phyloP scores from a whole-genome alignment of 768 basidiomycete species.

The Mycena belliarum region DNA sequence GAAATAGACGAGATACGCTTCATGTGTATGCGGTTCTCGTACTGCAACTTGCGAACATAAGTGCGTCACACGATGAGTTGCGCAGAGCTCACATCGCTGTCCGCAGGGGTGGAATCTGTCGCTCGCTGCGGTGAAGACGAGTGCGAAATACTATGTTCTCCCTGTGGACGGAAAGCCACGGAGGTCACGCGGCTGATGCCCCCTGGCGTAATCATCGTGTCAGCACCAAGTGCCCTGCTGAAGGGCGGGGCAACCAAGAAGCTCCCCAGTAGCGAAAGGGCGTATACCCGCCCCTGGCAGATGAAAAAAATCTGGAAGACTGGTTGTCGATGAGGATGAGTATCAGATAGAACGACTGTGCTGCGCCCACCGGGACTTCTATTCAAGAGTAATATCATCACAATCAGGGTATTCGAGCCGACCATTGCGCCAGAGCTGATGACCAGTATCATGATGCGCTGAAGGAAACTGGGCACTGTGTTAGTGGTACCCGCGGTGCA shows the following conservation, averaged over 20 bases:
- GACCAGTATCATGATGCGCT: not conserved
- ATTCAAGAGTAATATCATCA: not conserved
- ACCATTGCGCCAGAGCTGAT: not conserved
- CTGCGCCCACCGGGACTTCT: not conserved
- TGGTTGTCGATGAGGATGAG: not conserved
- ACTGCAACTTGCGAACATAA: too few species aligned
- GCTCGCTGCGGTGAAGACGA: not conserved
- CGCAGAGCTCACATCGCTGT: too few species aligned
- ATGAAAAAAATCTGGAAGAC: not conserved
- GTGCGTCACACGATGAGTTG: too few species aligned
- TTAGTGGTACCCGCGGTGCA: not conserved
- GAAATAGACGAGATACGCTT: too few species aligned
- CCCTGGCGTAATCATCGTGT: not conserved
- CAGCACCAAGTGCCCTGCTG: not conserved
- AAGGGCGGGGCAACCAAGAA: not conserved
- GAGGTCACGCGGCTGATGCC: not conserved
- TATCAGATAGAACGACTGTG: not conserved
- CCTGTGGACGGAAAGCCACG: too few species aligned
- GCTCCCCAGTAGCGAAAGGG: not conserved
- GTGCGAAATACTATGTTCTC: too few species aligned
- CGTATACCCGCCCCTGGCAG: not conserved
- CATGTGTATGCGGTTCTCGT: too few species aligned
- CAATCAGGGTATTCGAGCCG: not conserved
- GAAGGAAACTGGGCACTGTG: not conserved
- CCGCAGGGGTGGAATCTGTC: not conserved